A percentile compares a stretch with the other conserved stretches of the same genome.
Conservation (phyloP, 306 rosid species). For the Pueraria montana region DNA sequence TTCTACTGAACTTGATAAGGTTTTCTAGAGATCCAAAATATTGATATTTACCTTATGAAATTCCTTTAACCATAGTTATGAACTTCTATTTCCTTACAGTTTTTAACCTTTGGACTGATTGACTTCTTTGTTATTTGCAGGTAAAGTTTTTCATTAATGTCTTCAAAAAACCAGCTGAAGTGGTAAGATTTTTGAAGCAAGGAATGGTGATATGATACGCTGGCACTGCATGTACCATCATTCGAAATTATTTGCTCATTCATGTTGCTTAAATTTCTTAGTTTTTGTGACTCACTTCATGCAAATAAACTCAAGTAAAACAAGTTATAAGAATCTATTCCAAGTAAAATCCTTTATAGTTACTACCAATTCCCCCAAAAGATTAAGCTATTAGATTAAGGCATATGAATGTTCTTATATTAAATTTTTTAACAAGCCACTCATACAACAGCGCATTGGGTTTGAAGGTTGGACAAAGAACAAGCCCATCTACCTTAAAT, state of each 20-base stretch:
- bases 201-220: constrained; percentile 27
- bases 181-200: constrained; percentile 65
- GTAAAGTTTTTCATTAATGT: constrained; percentile 97
- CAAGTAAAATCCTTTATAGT: not conserved
- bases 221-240: not conserved
- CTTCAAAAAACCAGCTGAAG: constrained; percentile 97
- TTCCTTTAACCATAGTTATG: no score
- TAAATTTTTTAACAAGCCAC: not conserved
- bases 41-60: no score
- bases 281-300: constrained; percentile 1
- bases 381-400: no score
- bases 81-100: no score
- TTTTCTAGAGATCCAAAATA: no score
- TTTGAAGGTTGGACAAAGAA: no score
- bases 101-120: constrained; percentile 32
- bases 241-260: constrained; percentile 17
- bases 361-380: no score
- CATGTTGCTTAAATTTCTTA: constrained; percentile 27
- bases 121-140: constrained; percentile 56
- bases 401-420: not conserved
- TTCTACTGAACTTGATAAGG: no score
- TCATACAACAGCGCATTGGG: no score
- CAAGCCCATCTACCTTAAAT: no score
- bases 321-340: not conserved
- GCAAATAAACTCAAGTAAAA: constrained; percentile 25